A percentile compares a stretch with the other conserved stretches of the same genome.
Conservation (phyloP, 768 basidiomycete genomes). For the Suillus americanus region DNA sequence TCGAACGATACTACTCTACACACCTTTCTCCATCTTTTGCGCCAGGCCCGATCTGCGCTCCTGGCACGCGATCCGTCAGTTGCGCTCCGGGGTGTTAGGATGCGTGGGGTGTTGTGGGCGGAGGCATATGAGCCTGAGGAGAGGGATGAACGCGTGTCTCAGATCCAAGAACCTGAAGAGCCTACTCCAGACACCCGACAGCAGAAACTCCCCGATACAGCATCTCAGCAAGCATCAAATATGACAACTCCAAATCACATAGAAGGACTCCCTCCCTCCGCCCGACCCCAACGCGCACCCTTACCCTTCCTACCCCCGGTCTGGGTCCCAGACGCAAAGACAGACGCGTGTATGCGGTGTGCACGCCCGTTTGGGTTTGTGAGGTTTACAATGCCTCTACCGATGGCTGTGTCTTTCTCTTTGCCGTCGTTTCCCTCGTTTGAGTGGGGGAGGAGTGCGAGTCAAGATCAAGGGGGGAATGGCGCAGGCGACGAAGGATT, state of each 20-base stretch:
- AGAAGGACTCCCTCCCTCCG: not conserved
- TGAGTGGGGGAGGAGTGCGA: not conserved
- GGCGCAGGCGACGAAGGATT: not conserved
- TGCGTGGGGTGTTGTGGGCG: constrained; percentile 4
- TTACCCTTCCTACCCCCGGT: constrained; percentile 81
- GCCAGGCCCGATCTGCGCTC: not conserved
- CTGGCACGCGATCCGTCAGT: not conserved
- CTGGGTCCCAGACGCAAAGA: constrained; percentile 88
- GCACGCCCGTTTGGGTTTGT: constrained; percentile 64
- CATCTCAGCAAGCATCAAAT: not conserved
- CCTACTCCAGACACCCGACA: not conserved
- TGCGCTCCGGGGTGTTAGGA: constrained; percentile 2
- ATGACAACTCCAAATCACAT: not conserved
- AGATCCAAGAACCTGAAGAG: not conserved
- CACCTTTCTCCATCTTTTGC: constrained; percentile 1
- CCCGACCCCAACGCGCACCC: constrained; percentile 25
- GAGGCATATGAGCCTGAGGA: not conserved
- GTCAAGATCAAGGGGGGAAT: not conserved
- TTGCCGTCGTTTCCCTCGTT: not conserved
- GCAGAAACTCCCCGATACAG: not conserved
- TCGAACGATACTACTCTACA: not conserved
- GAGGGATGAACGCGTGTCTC: not conserved
- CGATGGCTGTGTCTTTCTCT: constrained; percentile 3
- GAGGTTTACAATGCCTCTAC: not conserved
- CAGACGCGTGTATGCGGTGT: constrained; percentile 86